Percentiles rank a stretch among this genome's conserved stretches.
phyloP scores from a whole-genome alignment of 768 basidiomycete species.

The Podaxis rugospora region DNA sequence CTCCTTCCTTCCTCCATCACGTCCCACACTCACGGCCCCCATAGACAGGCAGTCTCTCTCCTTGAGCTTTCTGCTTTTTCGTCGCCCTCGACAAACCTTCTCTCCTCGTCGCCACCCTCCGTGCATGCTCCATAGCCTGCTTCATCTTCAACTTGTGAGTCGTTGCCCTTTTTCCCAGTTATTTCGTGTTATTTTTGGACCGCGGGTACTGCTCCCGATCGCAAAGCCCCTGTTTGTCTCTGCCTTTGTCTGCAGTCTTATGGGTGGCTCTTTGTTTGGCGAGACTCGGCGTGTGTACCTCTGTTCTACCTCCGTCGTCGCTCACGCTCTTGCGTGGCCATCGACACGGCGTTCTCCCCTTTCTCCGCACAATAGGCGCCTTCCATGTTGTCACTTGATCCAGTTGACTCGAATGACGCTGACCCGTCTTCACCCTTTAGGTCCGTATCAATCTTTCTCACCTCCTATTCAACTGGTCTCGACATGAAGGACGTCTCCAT shows the following conservation, averaged over 20 bases:
- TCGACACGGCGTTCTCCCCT: constrained; percentile 5
- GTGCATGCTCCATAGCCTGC: constrained; percentile 3
- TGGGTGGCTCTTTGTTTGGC: constrained; percentile 1
- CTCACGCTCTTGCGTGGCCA: background rate
- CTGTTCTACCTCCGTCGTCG: background rate
- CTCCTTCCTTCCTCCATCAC: constrained; percentile 25
- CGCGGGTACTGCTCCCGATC: background rate
- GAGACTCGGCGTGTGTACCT: background rate
- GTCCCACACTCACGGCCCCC: constrained; percentile 40
- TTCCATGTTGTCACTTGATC: constrained; percentile 19
- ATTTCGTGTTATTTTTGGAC: constrained; percentile 5
- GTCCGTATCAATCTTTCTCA: constrained; percentile 39
- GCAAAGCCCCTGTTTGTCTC: constrained; percentile 5
- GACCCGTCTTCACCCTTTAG: constrained; percentile 28
- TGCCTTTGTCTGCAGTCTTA: background rate
- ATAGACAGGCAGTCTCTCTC: constrained; percentile 21
- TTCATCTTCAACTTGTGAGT: constrained; percentile 8
- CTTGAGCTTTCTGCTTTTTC: constrained; percentile 7
- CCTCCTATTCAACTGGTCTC: constrained; percentile 37
- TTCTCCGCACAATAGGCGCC: constrained; percentile 19
- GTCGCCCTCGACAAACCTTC: constrained; percentile 14
- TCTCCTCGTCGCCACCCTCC: background rate
- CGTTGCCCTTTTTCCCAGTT: background rate
- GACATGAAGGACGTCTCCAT: constrained; percentile 78
- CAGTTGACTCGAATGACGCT: constrained; percentile 21